Evolutionary conservation across 352 stramenopile species (phyloP).

Genomic region (Paralagenidium karlingii): DNA sequence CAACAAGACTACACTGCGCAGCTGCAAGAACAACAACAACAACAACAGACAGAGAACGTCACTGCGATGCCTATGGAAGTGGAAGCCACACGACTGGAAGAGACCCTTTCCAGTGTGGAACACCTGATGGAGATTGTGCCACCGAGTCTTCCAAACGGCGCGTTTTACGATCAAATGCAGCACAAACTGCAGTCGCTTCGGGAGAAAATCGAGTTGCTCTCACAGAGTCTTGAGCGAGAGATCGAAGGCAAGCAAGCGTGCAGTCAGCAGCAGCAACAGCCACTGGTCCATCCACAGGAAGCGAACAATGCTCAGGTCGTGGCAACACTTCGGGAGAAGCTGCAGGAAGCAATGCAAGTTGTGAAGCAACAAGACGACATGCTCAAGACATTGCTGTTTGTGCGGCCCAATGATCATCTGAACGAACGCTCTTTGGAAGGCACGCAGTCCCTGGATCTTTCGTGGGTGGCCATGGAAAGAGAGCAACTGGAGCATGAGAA

Average conservation of each 20-base stretch:
- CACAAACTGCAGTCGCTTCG: constrained; percentile 38
- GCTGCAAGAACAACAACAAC: too few species aligned
- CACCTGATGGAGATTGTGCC: constrained; percentile 33
- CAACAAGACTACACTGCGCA: too few species aligned
- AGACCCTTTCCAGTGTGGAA: constrained; percentile 30
- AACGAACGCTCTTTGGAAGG: constrained; percentile 4
- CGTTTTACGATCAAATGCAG: constrained; percentile 28
- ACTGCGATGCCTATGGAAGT: constrained; percentile 1
- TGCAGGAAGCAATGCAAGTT: constrained; percentile 44
- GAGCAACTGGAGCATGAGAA: constrained; percentile 25
- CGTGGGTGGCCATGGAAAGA: constrained; percentile 4
- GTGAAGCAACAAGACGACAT: constrained; percentile 57
- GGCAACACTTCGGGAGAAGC: constrained; percentile 29
- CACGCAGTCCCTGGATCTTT: constrained; percentile 1
- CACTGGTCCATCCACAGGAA: too few species aligned
- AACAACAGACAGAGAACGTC: too few species aligned
- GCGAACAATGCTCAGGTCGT: too few species aligned
- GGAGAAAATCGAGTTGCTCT: constrained; percentile 43
- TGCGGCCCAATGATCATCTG: neutral
- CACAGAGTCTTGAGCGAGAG: constrained; percentile 16
- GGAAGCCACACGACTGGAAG: constrained; percentile 22
- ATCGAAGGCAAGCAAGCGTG: constrained; percentile 9
- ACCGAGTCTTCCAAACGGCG: constrained; percentile 22
- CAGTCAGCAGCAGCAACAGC: too few species aligned
- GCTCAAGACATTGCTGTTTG: constrained; percentile 37